Base-by-base conservation (phyloP, 2,329 filamentous ascomycete species). In the Alternaria brassicae region DNA sequence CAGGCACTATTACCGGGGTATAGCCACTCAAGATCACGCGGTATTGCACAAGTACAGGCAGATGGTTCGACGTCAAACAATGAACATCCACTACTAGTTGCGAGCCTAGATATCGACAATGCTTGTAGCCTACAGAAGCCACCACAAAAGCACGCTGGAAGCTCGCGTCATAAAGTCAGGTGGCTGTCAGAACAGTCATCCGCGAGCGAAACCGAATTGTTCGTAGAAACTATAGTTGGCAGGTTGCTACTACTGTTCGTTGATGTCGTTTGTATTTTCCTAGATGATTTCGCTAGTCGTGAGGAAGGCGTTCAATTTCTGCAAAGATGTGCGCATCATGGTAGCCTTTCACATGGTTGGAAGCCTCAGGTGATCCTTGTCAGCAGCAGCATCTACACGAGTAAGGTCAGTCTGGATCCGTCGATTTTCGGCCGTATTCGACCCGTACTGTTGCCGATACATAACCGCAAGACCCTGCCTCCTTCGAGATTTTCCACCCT, bases 201-300 rank as follows among this genome's bases (percentile, higher is more conserved):
- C 2, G 19, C 6, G n/a, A 32, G 9, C 2, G 6, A 12, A 39
- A 49, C 44, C 6, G 8, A 58, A 10, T 58, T 8, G 2, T 40
- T 63, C 9, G 34, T 65, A 7, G 34, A 64, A 34, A 60, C 25
- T 15, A 45, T 60, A 6, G 27, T 66, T 10, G 21, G 61, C 7
- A 56, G 15, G 30, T 53, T 66, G 28, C 41, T 66, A 12, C 50
- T 65, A 17, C 27, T 48, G 10, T 66, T 66, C 30, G 23, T 54
- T 17, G 15, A 66, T 25, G 42, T 66, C n/a, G 7, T 66, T 23
- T 66, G 44, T 47, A 17, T 66, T 17, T 66, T 66, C 32, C 41
- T 65, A n/a, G 54, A 66, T 25, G 23, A 66, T 47, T 66, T 66
- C 36, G 28, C 48, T 36, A 60, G 21, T 37, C 25, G 15, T 36